Base-by-base conservation (phyloP, 371 early-diverging fungal genomes). In the Mucor lusitanicus region DNA sequence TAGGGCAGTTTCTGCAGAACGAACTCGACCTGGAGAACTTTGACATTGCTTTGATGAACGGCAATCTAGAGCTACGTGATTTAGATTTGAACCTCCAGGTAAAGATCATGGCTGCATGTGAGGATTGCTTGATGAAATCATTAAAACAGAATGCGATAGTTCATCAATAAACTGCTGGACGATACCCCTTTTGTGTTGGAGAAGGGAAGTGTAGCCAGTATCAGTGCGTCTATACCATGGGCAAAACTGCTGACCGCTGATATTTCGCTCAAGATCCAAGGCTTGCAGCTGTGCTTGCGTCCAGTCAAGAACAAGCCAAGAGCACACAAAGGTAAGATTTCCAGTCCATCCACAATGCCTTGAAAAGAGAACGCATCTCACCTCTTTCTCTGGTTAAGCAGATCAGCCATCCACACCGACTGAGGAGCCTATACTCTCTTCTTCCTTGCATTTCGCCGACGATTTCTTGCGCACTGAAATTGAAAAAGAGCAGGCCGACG, bases 371-470 rank as follows among this genome's bases (percentile, higher is more conserved):
- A n/a, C n/a, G n/a, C n/a, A n/a, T n/a, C 33, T 33, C 1, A 33
- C 33, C 5, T 33, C 33, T 33, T 6, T 30, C 30, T 19, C 39
- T 23, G 7, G 25, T 37, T 23, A 44, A 67, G 61, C 60, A 30
- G 28, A 53, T 27, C 19, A 27, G 25, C 30, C 32, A 28, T 44
- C 55, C 27, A 37, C 65, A 6, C 23, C 37, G 1, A 60, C 64
- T 23, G 89, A 85, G 25, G 87, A 85, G 35, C 90, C 89, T 25
- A 83, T 93, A 44, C 69, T 94, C 68, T 89, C 93, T 0, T 91
- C 94, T n/a, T 94, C 95, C 0, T 77, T 94, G 15, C 92, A 91
- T 69, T 90, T 96, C 64, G 96, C 96, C 11, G 95, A 90, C 33
- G 94, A 92, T 74, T 95, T 96, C 74, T 65, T 95, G 55, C 83